A percentile compares a stretch with the other conserved stretches of the same genome.
Evolutionary conservation across 352 stramenopile species (phyloP).

Genomic region (Globisporangium nagaii): DNA sequence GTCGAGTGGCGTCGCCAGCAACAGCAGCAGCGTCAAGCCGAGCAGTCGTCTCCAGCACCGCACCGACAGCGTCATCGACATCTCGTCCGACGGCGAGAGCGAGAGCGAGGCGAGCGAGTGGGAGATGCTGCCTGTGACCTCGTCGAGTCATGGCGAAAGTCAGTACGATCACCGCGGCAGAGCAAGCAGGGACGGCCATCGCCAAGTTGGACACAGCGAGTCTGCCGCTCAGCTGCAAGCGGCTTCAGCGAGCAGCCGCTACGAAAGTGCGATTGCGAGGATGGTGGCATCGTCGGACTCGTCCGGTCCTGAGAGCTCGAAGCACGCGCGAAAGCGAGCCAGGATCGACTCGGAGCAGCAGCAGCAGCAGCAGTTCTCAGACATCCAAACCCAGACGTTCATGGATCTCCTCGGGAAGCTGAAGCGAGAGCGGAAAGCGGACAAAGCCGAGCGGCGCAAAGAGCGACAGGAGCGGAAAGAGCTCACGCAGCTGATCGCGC

Average conservation of each 20-base stretch:
- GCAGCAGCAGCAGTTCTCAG: not conserved
- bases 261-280: too few relatives aligned
- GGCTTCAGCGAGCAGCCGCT: too few relatives aligned
- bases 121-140: not conserved
- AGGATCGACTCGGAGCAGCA: not conserved
- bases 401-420: not conserved
- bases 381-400: not conserved
- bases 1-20: not conserved
- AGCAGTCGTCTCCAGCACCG: not conserved
- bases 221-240: not conserved
- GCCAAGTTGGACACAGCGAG: not conserved
- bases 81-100: not conserved
- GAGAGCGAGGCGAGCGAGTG: not conserved
- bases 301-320: not conserved
- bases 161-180: not conserved
- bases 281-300: not conserved
- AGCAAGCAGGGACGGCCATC: not conserved
- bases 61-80: conserved; percentile 1
- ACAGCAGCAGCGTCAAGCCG: too few relatives aligned
- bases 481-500: not conserved
- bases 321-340: not conserved
- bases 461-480: not conserved
- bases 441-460: not conserved
- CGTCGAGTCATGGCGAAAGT: too few relatives aligned
- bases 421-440: not conserved